These are phyloP conservation scores for Sclerotiophoma versabilis DNA, from an alignment of 2,329 filamentous ascomycete genomes.

Conservation along the genomic window DNA sequence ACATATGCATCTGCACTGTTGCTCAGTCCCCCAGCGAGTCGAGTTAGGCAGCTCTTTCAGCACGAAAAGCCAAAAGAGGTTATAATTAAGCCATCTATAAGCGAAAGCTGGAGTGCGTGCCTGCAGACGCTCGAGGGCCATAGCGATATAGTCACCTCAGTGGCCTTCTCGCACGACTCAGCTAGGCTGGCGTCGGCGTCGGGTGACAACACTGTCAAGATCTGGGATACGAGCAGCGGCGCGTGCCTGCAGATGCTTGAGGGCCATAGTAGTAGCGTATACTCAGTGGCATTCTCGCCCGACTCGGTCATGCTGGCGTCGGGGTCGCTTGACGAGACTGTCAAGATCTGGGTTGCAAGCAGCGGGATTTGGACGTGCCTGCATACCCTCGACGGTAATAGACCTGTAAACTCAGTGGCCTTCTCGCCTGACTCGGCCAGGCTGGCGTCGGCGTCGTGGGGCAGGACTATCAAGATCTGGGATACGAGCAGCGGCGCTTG, in stretches of 20 bases:
- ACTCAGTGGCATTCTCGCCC: slow-evolving; percentile 21
- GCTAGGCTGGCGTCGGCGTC: slow-evolving; percentile 29
- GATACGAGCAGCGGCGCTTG: too few relatives aligned
- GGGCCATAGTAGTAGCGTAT: slow-evolving; percentile 10
- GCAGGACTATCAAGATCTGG: too few relatives aligned
- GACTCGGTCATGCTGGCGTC: slow-evolving; percentile 1
- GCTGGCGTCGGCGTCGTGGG: background rate
- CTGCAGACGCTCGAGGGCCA: slow-evolving; percentile 32
- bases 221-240: too few relatives aligned
- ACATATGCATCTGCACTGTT: slow-evolving; percentile 32
- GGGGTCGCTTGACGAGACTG: background rate
- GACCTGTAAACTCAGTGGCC: slow-evolving; percentile 18
- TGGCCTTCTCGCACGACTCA: slow-evolving; percentile 35
- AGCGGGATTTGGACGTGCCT: too few relatives aligned
- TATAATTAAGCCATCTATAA: background rate
- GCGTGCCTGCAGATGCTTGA: slow-evolving; percentile 10
- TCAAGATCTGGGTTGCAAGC: too few relatives aligned
- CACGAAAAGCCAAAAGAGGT: background rate
- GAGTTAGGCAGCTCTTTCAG: slow-evolving; percentile 4
- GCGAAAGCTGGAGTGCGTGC: background rate
- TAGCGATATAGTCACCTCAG: slow-evolving; percentile 12
- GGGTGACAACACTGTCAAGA: slow-evolving; percentile 5
- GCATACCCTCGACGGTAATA: slow-evolving; percentile 19
- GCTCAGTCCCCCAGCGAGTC: slow-evolving; percentile 26
- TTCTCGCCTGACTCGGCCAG: slow-evolving; percentile 4